Conservation (phyloP, 495 filamentous ascomycete genomes). For the Aspergillus kassunensis region DNA sequence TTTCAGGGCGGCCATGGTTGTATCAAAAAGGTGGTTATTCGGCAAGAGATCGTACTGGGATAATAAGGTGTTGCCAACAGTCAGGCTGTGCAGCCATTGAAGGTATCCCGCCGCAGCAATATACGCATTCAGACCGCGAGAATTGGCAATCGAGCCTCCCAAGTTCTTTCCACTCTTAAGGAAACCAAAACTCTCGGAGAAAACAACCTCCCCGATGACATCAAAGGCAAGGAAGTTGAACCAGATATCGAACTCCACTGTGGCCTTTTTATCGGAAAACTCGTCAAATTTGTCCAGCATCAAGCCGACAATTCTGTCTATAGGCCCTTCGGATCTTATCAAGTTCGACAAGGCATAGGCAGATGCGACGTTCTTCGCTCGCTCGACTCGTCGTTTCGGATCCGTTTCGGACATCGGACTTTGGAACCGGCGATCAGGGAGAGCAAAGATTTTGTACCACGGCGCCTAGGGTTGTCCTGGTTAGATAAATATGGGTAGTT, state of each 20-base stretch:
- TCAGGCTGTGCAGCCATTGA: conserved; percentile 32
- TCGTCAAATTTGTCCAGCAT: conserved; percentile 28
- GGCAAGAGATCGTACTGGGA: conserved; percentile 35
- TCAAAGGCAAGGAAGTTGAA: conserved; percentile 46
- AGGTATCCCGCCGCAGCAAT: conserved; percentile 36
- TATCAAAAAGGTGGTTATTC: conserved; percentile 40
- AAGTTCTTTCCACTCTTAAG: conserved; percentile 36
- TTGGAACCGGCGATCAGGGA: conserved; percentile 38
- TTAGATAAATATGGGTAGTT: neutral
- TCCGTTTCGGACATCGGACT: conserved; percentile 43
- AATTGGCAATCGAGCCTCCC: conserved; percentile 38
- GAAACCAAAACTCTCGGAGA: conserved; percentile 42
- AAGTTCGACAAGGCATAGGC: conserved; percentile 41
- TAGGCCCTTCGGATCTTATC: conserved; percentile 34
- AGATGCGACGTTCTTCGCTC: conserved; percentile 30
- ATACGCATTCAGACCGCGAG: conserved; percentile 32
- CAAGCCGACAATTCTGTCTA: conserved; percentile 21
- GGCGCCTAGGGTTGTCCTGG: conserved; percentile 21
- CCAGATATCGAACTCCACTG: conserved; percentile 40
- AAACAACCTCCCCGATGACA: conserved; percentile 37
- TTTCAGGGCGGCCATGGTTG: conserved; percentile 31
- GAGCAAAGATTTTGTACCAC: conserved; percentile 30
- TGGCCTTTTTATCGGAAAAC: conserved; percentile 13
- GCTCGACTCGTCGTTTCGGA: conserved; percentile 28
- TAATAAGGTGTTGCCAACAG: conserved; percentile 38